Conservation (phyloP, 2,329 filamentous ascomycete species). For the Monilinia fructigena region DNA sequence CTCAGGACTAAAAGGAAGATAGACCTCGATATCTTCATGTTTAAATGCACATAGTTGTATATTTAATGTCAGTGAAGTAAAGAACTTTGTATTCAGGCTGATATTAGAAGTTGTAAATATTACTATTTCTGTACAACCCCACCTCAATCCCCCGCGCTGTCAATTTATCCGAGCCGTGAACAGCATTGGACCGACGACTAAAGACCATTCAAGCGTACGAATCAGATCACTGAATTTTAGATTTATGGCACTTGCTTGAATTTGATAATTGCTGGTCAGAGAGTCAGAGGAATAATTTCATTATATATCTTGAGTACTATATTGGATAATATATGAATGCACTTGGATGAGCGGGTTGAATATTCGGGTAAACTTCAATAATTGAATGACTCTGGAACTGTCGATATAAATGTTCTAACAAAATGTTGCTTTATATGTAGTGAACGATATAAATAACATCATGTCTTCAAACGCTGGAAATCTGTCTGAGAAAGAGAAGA, state of each 20-base stretch:
- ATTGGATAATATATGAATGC: neutral
- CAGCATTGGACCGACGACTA: slow-evolving; percentile 5
- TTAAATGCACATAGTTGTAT: slow-evolving; percentile 5
- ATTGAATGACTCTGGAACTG: neutral
- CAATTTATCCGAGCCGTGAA: slow-evolving; percentile 12
- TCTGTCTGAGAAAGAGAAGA: neutral
- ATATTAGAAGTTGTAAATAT: slow-evolving; percentile 11
- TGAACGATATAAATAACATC: too few relatives aligned
- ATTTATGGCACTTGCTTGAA: neutral
- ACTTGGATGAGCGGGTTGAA: neutral
- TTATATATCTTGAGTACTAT: neutral
- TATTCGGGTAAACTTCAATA: neutral
- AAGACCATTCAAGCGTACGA: slow-evolving; percentile 9
- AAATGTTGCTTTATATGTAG: neutral
- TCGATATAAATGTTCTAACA: neutral
- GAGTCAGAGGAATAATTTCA: neutral
- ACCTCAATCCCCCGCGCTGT: neutral
- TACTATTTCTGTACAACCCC: slow-evolving; percentile 15
- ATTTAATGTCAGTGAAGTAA: neutral
- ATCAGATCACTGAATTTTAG: neutral
- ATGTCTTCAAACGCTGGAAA: neutral
- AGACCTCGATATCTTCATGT: neutral
- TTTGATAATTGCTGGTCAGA: neutral
- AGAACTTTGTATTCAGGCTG: slow-evolving; percentile 19
- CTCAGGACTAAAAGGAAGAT: neutral